These are phyloP conservation scores for Phytophthora pinifolia DNA, from an alignment of 352 stramenopile species.

Conservation along the genomic window DNA sequence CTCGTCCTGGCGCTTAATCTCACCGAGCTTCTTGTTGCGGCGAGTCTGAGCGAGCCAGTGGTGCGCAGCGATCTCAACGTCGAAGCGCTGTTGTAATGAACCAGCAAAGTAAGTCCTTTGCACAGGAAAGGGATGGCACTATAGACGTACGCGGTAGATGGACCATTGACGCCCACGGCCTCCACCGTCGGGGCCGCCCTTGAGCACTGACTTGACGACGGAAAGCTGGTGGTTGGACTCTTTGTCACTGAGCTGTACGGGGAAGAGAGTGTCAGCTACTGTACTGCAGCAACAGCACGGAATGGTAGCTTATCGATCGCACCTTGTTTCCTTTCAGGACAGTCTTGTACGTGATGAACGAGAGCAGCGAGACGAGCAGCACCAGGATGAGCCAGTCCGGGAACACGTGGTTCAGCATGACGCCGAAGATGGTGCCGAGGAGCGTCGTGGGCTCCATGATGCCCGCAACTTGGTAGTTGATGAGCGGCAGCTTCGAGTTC, in stretches of 20 bases:
- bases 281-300: no score
- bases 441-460: conserved; percentile 97
- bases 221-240: conserved; percentile 46
- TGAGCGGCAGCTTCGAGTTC: conserved; percentile 90
- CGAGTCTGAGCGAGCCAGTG: conserved; percentile 69
- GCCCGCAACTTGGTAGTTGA: conserved; percentile 98
- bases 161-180: conserved; percentile 59
- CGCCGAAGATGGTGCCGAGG: conserved; percentile 75
- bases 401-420: conserved; percentile 85
- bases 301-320: neutral
- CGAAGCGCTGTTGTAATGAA: conserved; percentile 47
- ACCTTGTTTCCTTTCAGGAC: conserved; percentile 69
- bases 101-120: neutral
- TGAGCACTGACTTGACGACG: conserved; percentile 54
- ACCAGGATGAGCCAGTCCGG: conserved; percentile 84
- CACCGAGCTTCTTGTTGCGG: conserved; percentile 49
- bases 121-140: no score
- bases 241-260: conserved; percentile 51
- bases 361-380: conserved; percentile 73
- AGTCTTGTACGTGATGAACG: conserved; percentile 78
- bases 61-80: conserved; percentile 55
- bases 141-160: conserved; percentile 54
- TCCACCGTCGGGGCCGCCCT: conserved; percentile 44
- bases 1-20: conserved; percentile 50
- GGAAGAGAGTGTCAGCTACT: no score